Evolutionary conservation across 2,329 filamentous ascomycete species (phyloP), one percentile per base, ranked within the genome.

Genomic region (Stemphylium beticola): DNA sequence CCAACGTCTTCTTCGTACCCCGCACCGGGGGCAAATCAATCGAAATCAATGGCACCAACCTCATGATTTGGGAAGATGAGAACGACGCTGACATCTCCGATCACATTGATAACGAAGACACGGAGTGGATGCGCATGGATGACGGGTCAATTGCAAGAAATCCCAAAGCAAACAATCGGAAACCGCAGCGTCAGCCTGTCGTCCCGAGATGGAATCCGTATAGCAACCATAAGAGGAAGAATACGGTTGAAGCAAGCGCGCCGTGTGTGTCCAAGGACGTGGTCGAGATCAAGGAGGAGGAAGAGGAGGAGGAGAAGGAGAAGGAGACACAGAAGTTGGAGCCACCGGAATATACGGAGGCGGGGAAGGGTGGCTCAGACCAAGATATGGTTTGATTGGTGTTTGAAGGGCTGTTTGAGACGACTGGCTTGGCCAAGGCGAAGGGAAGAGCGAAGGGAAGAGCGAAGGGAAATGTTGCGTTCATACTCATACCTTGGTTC

Each of bases 11-110:
- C 44, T 68, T 72, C 38, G 72, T 76, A n/a, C 74, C 74, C n/a
- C 65, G 74, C 4, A 76, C 68, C 9, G 74, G 74, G 5, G 71
- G 74, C 34, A 62, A 62, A 18, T 73, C 72, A 1, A 67, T 73
- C 11, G 72, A 75, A 32, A 68, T 76, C 49, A 74, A 74, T 41
- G 73, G 69, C 3, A 73, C 74, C 4, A 74, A 76, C 37, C 61
- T 76, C 37, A 74, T 74, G 70, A 67, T 77, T 4, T 77, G 74
- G 74, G 72, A 76, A 47, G 73, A 76, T 32, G 74, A 76, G 51
- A 74, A 70, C 37, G 67, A 73, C 33, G 69, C 67, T 2, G 72
- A 74, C 42, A 74, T 77, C 14, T 75, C 73, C 0, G 74, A 76
- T 47, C 69, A 75, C 39, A 60, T 74, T 10, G 74, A 76, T 36